Evolutionary conservation across 2,329 filamentous ascomycete species (phyloP).

Genomic region (Herpomyces periplanetae): DNA sequence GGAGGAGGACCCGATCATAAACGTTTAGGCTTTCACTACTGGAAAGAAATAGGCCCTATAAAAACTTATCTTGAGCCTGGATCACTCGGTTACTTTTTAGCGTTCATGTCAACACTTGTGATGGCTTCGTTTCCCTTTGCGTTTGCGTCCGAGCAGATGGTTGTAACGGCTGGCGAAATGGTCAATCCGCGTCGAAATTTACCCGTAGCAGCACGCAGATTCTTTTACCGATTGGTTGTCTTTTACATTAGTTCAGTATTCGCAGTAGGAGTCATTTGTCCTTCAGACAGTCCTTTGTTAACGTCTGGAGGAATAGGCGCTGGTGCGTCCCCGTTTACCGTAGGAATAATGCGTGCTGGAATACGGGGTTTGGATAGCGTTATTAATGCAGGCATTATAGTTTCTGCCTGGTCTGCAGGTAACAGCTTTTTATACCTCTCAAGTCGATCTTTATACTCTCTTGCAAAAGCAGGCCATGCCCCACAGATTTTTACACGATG

Average conservation of each 20-base stretch:
- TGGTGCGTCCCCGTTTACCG: slow-evolving; percentile 13
- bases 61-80: slow-evolving; percentile 19
- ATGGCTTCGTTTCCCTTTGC: slow-evolving; percentile 23
- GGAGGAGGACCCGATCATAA: slow-evolving; percentile 22
- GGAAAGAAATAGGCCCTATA: slow-evolving; percentile 25
- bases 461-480: slow-evolving; percentile 24
- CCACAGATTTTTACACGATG: slow-evolving; percentile 16
- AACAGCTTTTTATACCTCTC: slow-evolving; percentile 15
- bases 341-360: slow-evolving; percentile 12
- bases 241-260: slow-evolving; percentile 20
- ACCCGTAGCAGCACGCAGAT: slow-evolving; percentile 28
- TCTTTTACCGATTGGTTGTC: slow-evolving; percentile 30
- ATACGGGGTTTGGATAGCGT: slow-evolving; percentile 18
- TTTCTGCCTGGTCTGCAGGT: slow-evolving; percentile 18
- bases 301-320: slow-evolving; percentile 17
- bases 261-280: slow-evolving; percentile 19
- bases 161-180: slow-evolving; percentile 37
- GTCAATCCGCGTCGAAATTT: slow-evolving; percentile 29
- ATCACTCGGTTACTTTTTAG: slow-evolving; percentile 16
- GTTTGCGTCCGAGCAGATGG: slow-evolving; percentile 37
- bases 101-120: slow-evolving; percentile 27
- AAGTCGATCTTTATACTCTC: slow-evolving; percentile 13
- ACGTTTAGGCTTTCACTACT: slow-evolving; percentile 34
- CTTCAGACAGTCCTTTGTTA: slow-evolving; percentile 13
- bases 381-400: slow-evolving; percentile 25